Evolutionary conservation across 1,284 basidiomycete species (phyloP).

Genomic region (Puccinia polysora): DNA sequence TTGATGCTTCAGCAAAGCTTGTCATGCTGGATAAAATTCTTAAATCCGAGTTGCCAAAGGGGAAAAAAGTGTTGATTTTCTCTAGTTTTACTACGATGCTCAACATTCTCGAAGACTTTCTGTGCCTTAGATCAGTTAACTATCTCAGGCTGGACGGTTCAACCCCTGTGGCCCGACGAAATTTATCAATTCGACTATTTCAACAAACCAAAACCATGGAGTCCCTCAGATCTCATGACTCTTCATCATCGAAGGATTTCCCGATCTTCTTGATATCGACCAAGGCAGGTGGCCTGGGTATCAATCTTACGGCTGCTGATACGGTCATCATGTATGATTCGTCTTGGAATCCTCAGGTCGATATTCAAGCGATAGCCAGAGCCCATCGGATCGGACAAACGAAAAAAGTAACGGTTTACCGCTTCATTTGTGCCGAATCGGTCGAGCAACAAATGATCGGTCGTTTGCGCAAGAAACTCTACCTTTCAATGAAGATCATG

Average conservation of each 20-base stretch:
- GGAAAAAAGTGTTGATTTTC: constrained; percentile 48
- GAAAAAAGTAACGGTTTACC: constrained; percentile 47
- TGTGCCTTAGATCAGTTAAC: constrained; percentile 44
- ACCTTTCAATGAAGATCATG: constrained; percentile 63
- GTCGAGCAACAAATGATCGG: constrained; percentile 67
- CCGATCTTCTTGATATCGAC: constrained; percentile 48
- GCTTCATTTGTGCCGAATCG: constrained; percentile 52
- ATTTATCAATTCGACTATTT: constrained; percentile 62
- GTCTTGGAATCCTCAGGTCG: constrained; percentile 47
- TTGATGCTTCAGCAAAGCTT: constrained; percentile 58
- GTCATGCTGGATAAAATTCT: constrained; percentile 49
- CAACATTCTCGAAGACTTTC: constrained; percentile 48
- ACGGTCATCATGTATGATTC: constrained; percentile 47
- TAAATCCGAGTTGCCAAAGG: constrained; percentile 46
- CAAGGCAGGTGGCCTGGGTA: constrained; percentile 52
- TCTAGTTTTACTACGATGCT: constrained; percentile 58
- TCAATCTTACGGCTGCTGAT: constrained; percentile 47
- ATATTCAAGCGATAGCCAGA: constrained; percentile 48
- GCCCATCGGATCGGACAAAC: constrained; percentile 49
- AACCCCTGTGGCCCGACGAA: constrained; percentile 57
- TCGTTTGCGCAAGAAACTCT: constrained; percentile 62
- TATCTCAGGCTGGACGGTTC: constrained; percentile 47
- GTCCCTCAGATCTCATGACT: constrained; percentile 5
- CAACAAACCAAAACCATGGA: constrained; percentile 56
- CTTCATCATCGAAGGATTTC: constrained; percentile 15